These are phyloP conservation scores for Salix viminalis DNA, from an alignment of 345 rosid genomes.

Conservation along the genomic window DNA sequence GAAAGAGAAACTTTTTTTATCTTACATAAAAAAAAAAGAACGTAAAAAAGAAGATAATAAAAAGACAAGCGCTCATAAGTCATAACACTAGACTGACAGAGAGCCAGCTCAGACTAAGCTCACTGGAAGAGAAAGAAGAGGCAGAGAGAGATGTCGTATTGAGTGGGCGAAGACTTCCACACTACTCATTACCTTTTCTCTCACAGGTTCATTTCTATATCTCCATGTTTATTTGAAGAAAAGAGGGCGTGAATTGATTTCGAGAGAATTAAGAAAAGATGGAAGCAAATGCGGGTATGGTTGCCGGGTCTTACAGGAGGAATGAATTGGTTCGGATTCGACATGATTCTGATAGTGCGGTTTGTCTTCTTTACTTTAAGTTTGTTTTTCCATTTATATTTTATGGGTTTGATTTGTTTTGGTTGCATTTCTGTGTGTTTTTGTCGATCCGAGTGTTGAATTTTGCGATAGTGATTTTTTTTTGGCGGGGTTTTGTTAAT, in stretches of 20 bases:
- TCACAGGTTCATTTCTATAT: conserved; percentile 9
- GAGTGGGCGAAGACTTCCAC: conserved; percentile 38
- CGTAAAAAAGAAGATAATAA: conserved; percentile 12
- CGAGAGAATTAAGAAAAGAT: conserved; percentile 23
- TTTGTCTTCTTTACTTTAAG: conserved; percentile 33
- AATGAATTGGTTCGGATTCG: conserved; percentile 97
- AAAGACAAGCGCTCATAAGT: conserved; percentile 16
- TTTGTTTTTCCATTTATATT: neutral
- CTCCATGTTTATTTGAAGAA: neutral
- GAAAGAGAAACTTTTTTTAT: neutral
- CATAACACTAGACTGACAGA: neutral
- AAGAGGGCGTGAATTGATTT: neutral
- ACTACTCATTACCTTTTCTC: neutral
- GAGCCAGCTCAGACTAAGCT: conserved; percentile 3
- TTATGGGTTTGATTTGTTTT: neutral
- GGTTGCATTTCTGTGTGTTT: neutral
- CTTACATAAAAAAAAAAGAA: conserved; percentile 12
- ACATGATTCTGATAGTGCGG: conserved; percentile 96
- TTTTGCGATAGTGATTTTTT: conserved; percentile 11
- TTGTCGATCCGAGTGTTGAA: conserved; percentile 7
- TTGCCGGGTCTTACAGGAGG: conserved; percentile 97
- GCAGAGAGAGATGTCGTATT: conserved; percentile 51
- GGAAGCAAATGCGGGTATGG: conserved; percentile 96
- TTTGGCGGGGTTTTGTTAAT: conserved; percentile 1
- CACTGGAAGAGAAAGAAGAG: neutral